phyloP scores from a whole-genome alignment of 1,284 basidiomycete species.

The Ustilago shanxiensis region DNA sequence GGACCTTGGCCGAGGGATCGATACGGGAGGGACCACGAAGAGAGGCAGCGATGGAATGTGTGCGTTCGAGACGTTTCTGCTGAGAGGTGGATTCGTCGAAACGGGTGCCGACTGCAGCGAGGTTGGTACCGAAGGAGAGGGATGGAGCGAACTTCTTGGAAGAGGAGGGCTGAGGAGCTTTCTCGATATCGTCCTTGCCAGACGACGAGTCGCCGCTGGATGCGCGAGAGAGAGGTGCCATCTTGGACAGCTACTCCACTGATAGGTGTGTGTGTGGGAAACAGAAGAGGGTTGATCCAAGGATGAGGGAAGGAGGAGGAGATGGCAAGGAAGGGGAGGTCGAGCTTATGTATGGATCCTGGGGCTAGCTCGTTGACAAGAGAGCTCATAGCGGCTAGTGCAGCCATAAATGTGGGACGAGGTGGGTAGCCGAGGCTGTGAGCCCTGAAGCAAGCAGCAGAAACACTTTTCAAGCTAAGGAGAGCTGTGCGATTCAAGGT shows the following conservation, averaged over 20 bases:
- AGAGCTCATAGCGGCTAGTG: too few relatives aligned
- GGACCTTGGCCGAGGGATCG: constrained; percentile 43
- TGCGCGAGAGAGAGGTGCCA: constrained; percentile 16
- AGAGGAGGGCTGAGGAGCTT: not conserved
- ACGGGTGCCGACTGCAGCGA: constrained; percentile 16
- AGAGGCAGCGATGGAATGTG: constrained; percentile 32
- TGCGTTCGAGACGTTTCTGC: constrained; percentile 31
- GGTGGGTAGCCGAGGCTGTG: too few relatives aligned
- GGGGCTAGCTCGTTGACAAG: too few relatives aligned
- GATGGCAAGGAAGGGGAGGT: not conserved
- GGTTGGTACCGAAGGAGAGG: constrained; percentile 22
- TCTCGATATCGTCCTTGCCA: constrained; percentile 22
- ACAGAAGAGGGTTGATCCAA: not conserved
- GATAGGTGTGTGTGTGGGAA: not conserved
- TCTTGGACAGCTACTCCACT: not conserved
- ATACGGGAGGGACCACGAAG: constrained; percentile 25
- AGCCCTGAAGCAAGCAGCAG: too few relatives aligned
- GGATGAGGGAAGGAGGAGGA: not conserved
- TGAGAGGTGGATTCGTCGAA: constrained; percentile 21
- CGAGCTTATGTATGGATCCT: too few relatives aligned
- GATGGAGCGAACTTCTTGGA: constrained; percentile 10
- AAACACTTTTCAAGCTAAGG: too few relatives aligned
- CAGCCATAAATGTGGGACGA: too few relatives aligned
- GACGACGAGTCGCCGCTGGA: constrained; percentile 11
- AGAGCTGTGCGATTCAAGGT: not conserved